phyloP scores from a whole-genome alignment of 78 protist species.

The Dictyostelium intermedium region DNA sequence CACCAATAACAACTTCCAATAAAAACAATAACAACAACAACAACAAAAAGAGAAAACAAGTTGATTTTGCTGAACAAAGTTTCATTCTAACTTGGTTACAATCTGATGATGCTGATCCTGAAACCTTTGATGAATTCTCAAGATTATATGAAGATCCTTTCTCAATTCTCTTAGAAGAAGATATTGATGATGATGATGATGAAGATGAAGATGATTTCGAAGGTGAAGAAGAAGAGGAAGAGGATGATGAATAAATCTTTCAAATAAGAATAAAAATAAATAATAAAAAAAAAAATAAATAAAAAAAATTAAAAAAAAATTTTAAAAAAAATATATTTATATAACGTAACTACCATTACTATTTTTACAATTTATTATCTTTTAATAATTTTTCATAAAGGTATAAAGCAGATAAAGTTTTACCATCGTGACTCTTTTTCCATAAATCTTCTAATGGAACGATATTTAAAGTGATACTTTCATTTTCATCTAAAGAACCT shows the following conservation, averaged over 20 bases:
- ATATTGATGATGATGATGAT: background rate
- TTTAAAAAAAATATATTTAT: background rate
- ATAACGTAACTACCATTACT: too few species aligned
- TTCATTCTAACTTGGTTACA: background rate
- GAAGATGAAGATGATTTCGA: background rate
- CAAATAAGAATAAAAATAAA: background rate
- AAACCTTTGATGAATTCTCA: background rate
- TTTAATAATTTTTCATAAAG: constrained; percentile 54
- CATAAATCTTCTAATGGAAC: constrained; percentile 73
- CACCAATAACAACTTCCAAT: background rate
- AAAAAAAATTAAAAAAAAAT: background rate
- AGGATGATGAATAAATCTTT: constrained; percentile 7
- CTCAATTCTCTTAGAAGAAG: background rate
- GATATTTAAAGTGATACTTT: constrained; percentile 52
- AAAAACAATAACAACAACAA: background rate
- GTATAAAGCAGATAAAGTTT: constrained; percentile 63
- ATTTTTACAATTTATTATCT: constrained; percentile 66
- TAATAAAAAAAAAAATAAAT: background rate
- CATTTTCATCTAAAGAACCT: constrained; percentile 65
- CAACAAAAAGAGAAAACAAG: constrained; percentile 23
- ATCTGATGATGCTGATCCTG: background rate
- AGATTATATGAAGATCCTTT: constrained; percentile 36
- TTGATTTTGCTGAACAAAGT: background rate
- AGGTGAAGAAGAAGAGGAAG: background rate
- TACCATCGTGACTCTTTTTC: constrained; percentile 62